A percentile compares a stretch with the other conserved stretches of the same genome.
phyloP scores from a whole-genome alignment of 2,329 filamentous ascomycete species.

The Coniochaeta ligniaria region DNA sequence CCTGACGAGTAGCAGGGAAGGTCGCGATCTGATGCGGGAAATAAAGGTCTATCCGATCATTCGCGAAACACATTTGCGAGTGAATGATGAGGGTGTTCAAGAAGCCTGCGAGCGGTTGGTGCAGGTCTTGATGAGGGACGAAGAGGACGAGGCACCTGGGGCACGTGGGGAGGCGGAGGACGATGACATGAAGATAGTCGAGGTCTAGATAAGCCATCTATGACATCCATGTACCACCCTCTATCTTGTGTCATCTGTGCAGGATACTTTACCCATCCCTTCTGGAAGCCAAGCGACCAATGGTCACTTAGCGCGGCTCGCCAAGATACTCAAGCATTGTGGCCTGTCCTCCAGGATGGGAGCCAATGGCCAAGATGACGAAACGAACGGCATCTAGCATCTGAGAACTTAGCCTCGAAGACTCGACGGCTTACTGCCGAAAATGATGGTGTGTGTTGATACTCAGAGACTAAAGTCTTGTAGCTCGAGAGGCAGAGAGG shows the following conservation, averaged over 20 bases:
- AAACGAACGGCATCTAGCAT: too few species aligned
- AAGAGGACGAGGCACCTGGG: conserved; percentile 35
- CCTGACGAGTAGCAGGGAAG: conserved; percentile 69
- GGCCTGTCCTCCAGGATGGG: too few species aligned
- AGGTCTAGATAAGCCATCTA: conserved; percentile 31
- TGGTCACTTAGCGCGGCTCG: not conserved
- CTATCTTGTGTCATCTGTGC: not conserved
- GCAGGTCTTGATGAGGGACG: conserved; percentile 79
- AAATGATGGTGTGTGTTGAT: too few species aligned
- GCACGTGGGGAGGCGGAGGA: conserved; percentile 32
- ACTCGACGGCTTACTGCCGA: too few species aligned
- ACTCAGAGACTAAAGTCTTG: too few species aligned
- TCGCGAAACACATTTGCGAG: conserved; percentile 73
- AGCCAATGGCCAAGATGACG: too few species aligned
- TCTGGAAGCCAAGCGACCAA: not conserved
- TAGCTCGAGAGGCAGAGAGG: too few species aligned
- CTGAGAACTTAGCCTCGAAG: too few species aligned
- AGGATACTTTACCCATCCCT: not conserved
- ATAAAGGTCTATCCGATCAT: conserved; percentile 86
- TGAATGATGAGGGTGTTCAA: conserved; percentile 70
- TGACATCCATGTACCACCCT: not conserved
- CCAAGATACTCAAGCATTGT: not conserved
- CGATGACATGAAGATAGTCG: conserved; percentile 47
- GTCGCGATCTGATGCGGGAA: conserved; percentile 65
- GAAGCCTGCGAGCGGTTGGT: conserved; percentile 87